These are phyloP conservation scores for Diospyros lotus DNA, from an alignment of 148 eudicot species.

Conservation along the genomic window DNA sequence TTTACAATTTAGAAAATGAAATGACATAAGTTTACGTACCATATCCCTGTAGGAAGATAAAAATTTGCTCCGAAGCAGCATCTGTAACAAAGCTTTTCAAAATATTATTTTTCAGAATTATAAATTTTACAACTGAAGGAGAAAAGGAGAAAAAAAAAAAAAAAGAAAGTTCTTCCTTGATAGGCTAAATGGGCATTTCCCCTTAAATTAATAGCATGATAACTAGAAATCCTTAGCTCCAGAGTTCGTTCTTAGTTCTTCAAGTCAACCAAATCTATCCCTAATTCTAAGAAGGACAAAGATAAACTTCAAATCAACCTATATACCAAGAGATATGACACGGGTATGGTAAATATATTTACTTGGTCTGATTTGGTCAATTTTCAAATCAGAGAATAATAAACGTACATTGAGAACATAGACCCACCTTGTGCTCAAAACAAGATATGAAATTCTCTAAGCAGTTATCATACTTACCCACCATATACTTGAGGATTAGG, in stretches of 20 bases:
- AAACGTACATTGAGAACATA: background rate
- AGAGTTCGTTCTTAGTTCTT: background rate
- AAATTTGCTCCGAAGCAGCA: slow-evolving; percentile 42
- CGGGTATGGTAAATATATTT: background rate
- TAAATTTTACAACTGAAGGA: background rate
- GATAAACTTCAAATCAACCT: background rate
- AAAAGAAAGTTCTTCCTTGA: background rate
- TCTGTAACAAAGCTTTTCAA: slow-evolving; percentile 35
- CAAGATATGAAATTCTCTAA: background rate
- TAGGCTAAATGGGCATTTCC: background rate
- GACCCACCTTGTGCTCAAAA: too few relatives aligned
- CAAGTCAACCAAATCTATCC: background rate
- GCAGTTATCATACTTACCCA: too few relatives aligned
- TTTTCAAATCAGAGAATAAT: background rate
- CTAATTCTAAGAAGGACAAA: background rate
- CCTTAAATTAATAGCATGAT: background rate
- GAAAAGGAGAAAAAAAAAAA: background rate
- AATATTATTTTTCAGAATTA: background rate
- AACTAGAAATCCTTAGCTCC: background rate
- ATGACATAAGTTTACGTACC: slow-evolving; percentile 36
- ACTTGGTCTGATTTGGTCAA: background rate
- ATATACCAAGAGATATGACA: too few relatives aligned
- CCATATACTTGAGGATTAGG: background rate
- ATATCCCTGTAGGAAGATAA: slow-evolving; percentile 67
- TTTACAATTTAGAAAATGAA: too few relatives aligned